phyloP scores from a whole-genome alignment of 495 filamentous ascomycete species.

The Lasiosphaeris hirsuta region DNA sequence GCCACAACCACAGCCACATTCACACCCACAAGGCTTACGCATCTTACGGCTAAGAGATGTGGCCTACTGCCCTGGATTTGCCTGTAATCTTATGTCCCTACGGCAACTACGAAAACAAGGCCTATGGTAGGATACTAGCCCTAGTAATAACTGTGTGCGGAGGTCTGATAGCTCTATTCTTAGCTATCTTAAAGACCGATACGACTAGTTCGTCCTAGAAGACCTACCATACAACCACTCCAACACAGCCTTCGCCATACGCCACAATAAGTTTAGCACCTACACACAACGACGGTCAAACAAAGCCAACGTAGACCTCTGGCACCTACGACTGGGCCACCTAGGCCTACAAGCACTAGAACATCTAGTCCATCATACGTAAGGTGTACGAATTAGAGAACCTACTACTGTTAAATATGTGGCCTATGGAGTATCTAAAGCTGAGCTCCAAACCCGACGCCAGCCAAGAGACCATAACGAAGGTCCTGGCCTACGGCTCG shows the following conservation, averaged over 20 bases:
- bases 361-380: not conserved
- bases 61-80: slow-evolving; percentile 8
- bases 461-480: too few relatives aligned
- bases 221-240: too few relatives aligned
- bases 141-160: slow-evolving; percentile 3
- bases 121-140: slow-evolving; percentile 12
- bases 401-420: not conserved
- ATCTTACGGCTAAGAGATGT: slow-evolving; percentile 5
- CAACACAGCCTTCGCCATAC: too few relatives aligned
- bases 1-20: too few relatives aligned
- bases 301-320: not conserved
- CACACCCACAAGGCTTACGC: too few relatives aligned
- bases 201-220: too few relatives aligned
- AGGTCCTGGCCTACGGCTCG: too few relatives aligned
- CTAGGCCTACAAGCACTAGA: not conserved
- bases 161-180: not conserved
- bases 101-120: slow-evolving; percentile 5
- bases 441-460: too few relatives aligned
- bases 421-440: not conserved
- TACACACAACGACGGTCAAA: not conserved
- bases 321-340: slow-evolving; percentile 8
- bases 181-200: too few relatives aligned
- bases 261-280: too few relatives aligned
- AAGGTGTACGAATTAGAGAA: not conserved
- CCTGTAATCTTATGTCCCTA: slow-evolving; percentile 9